Evolutionary conservation across 768 basidiomycete genomes (phyloP).

Genomic region (Mycena polygramma): DNA sequence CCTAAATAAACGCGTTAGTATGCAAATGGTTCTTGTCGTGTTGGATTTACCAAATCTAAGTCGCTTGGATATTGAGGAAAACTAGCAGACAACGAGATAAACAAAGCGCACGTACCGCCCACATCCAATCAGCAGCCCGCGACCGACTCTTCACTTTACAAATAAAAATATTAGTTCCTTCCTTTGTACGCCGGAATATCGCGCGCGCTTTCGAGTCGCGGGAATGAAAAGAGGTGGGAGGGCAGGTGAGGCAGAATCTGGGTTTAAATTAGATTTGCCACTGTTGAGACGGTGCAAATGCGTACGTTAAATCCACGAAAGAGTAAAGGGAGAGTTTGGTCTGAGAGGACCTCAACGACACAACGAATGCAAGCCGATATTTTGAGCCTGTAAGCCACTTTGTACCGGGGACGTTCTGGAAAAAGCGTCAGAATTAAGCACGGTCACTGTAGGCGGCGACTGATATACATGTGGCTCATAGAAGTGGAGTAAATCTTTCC

Average conservation of each 20-base stretch:
- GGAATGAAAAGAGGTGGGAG: slow-evolving; percentile 61
- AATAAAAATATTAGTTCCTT: slow-evolving; percentile 88
- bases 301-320: slow-evolving; percentile 85
- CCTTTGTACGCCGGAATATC: slow-evolving; percentile 63
- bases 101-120: slow-evolving; percentile 76
- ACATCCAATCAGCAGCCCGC: slow-evolving; percentile 89
- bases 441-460: background rate
- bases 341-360: slow-evolving; percentile 73
- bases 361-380: slow-evolving; percentile 75
- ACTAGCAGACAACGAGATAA: background rate
- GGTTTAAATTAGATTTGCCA: background rate
- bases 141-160: slow-evolving; percentile 86
- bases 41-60: slow-evolving; percentile 32
- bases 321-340: slow-evolving; percentile 90
- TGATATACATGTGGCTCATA: slow-evolving; percentile 85
- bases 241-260: slow-evolving; percentile 60
- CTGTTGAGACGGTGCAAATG: slow-evolving; percentile 41
- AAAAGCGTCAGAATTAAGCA: slow-evolving; percentile 27
- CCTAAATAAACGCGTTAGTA: slow-evolving; percentile 55
- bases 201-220: slow-evolving; percentile 57
- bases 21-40: background rate
- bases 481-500: slow-evolving; percentile 81
- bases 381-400: slow-evolving; percentile 81
- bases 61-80: slow-evolving; percentile 16
- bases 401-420: slow-evolving; percentile 72